Base-by-base conservation (phyloP, 2,329 filamentous ascomycete species). In the Verticillium dahliae region DNA sequence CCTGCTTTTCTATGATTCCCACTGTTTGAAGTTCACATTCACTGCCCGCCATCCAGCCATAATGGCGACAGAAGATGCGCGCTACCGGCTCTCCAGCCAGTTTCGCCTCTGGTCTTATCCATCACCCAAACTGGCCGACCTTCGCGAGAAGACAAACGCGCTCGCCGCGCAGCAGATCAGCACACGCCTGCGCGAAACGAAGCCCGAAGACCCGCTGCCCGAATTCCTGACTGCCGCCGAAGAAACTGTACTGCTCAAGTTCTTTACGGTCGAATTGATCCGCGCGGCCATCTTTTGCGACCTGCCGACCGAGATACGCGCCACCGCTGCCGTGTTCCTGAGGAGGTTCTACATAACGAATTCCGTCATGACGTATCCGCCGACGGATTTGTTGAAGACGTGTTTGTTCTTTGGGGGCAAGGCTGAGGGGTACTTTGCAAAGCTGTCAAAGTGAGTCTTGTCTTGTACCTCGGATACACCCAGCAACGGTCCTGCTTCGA, bases 341-440 rank as follows among this genome's bases (percentile, higher is more conserved):
- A 90, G 91, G 61, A 90, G 95, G 62, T 98, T 99, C 82, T 99
- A 98, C 78, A 84, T 97, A 41, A 94, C 90, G 70, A 97, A 98
- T 76, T 96, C 91, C 50, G 86, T 93, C 70, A 97, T 98, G 91
- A 97, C 93, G 35, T 98, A 99, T 73, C 91, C 94, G 65, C 94
- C 93, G 0, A 90, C 91, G 65, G 88, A 92, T 65, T 90, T 98
- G 67, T 87, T 96, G 72, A 91, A 93, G 71, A 95, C 92, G 35
- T 91, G 90, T 39, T 84, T 99, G 60, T 98, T 96, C 80, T 90
- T 99, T 66, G 92, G 92, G 10, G 92, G 89, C 69, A 99, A 99
- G 77, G 91, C 92, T 4, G 94, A 99, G 71, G 91, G 91, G 63
- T 85, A 88, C 72, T 93, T 94, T 73, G 86, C 88, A 63, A 84